These are phyloP conservation scores for Xylaria sp. DNA, from an alignment of 2,329 filamentous ascomycete genomes.

Conservation along the genomic window DNA sequence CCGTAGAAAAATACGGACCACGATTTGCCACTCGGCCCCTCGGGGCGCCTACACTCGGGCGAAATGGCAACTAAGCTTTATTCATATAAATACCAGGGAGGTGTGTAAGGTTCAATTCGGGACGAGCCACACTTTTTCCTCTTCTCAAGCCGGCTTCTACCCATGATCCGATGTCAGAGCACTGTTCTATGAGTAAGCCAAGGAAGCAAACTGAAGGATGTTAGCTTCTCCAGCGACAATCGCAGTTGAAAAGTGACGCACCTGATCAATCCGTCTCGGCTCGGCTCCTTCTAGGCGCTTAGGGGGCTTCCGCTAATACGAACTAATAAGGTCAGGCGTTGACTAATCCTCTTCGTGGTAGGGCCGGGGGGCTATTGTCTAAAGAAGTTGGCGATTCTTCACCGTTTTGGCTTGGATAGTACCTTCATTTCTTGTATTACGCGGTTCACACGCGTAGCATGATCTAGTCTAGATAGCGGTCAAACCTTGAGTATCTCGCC, in stretches of 20 bases:
- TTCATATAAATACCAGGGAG: not conserved
- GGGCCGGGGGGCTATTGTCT: not conserved
- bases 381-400: not conserved
- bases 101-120: not conserved
- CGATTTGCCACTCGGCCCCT: not conserved
- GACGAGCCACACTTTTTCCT: not conserved
- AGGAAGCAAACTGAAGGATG: not conserved
- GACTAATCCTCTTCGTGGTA: not conserved
- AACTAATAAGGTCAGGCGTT: not conserved
- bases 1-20: not conserved
- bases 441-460: not conserved
- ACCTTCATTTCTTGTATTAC: not conserved
- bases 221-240: not conserved
- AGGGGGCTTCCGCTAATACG: not conserved
- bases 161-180: not conserved
- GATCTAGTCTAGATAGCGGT: not conserved
- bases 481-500: not conserved
- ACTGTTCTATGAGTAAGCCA: not conserved
- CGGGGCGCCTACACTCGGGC: not conserved
- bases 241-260: not conserved
- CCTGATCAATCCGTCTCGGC: not conserved
- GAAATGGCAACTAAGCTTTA: not conserved
- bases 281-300: no score
- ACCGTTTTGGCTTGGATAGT: not conserved
- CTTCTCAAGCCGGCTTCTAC: not conserved